These are phyloP conservation scores for Xylaria sp. DNA, from an alignment of 2,329 filamentous ascomycete genomes.

Conservation along the genomic window DNA sequence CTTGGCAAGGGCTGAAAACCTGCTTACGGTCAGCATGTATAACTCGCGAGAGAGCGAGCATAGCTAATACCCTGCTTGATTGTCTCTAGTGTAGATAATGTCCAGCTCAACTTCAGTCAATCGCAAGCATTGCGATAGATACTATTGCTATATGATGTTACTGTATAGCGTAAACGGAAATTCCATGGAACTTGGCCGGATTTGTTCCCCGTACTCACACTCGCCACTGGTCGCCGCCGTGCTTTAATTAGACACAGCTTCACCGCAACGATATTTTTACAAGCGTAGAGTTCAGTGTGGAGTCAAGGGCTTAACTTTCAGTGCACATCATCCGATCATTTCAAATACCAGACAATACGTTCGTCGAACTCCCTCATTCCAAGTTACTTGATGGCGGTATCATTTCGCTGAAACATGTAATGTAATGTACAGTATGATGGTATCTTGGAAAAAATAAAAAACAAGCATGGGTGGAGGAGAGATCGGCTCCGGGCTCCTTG, in stretches of 20 bases:
- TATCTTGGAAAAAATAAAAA: slow-evolving; percentile 5
- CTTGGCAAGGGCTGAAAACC: slow-evolving; percentile 23
- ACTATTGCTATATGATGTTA: background rate
- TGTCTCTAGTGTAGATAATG: too few species aligned
- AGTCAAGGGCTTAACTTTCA: slow-evolving; percentile 9
- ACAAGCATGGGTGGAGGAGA: slow-evolving; percentile 28
- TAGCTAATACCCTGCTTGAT: too few species aligned
- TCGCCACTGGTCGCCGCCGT: slow-evolving; percentile 16
- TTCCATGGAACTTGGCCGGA: slow-evolving; percentile 17
- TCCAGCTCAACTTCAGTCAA: slow-evolving; percentile 2
- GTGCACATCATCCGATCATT: slow-evolving; percentile 16
- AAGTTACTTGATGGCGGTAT: slow-evolving; percentile 11
- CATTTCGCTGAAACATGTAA: slow-evolving; percentile 8
- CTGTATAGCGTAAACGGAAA: slow-evolving; percentile 4
- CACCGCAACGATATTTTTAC: slow-evolving; percentile 33
- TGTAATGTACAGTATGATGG: slow-evolving; percentile 6
- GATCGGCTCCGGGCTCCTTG: slow-evolving; percentile 36
- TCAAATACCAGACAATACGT: slow-evolving; percentile 21
- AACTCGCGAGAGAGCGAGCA: background rate
- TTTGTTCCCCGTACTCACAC: slow-evolving; percentile 10
- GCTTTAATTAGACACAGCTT: slow-evolving; percentile 37
- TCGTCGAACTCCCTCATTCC: slow-evolving; percentile 6
- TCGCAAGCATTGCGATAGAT: background rate
- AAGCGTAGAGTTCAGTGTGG: slow-evolving; percentile 26
- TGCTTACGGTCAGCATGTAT: slow-evolving; percentile 3